Evolutionary conservation across 2,329 filamentous ascomycete genomes (phyloP), one percentile per base, ranked within the genome.

Genomic region (Macrophomina pseudophaseolina): DNA sequence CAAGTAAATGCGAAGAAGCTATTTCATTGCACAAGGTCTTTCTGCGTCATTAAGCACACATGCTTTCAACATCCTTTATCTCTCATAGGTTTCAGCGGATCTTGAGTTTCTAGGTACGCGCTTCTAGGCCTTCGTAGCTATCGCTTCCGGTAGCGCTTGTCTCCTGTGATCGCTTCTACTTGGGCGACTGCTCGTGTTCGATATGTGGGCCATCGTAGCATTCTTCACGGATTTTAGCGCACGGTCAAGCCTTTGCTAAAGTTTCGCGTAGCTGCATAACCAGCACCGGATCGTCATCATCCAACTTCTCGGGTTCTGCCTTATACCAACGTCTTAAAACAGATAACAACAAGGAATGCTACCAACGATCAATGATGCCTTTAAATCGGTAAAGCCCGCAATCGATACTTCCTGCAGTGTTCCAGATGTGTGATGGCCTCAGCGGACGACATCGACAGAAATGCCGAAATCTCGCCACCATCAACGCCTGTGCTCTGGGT

Each of bases 221-320:
- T 38, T 56, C 11, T 30, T 33, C 52, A n/a, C 33, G 58, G n/a
- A 16, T 40, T 62, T 16, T 48, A n/a, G 44, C 58, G 58, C 58
- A 62, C 58, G 58, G n/a, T 49, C 58, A 62, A 62, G 42, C 32
- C 32, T 62, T 48, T 8, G n/a, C n/a, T 46, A 60, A 49, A 33
- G 56, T 8, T 33, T 33, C 40, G 28, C 40, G 42, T 38, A 38
- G 11, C 44, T 18, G 16, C 44, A 16, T 16, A 35, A 5, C 18
- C 32, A 48, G 30, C 30, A 32, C 48, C 28, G 12, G 40, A 35
- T 60, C 23, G 23, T 8, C 8, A 28, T 40, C 46, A 60, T 48
- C 40, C 40, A 46, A 14, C 40, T 60, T 40, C 30, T 18, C 42
- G 30, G 56, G 56, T 18, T 32, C 16, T 32, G 14, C 23, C 56